A percentile compares a stretch with the other conserved stretches of the same genome.
Evolutionary conservation across 495 filamentous ascomycete species (phyloP).

Genomic region (Daldinia concentrica): DNA sequence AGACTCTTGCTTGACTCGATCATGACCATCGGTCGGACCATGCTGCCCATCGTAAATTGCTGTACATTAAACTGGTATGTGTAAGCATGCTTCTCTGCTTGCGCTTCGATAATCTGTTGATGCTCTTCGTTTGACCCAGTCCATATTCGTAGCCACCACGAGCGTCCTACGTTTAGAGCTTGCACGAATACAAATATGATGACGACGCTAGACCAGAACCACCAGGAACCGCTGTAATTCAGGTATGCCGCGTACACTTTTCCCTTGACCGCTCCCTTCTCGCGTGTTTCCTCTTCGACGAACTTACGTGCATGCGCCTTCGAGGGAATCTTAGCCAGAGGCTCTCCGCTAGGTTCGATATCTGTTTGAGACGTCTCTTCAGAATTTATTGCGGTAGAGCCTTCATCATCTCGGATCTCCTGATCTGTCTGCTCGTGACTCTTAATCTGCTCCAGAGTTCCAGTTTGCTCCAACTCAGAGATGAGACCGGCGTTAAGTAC

Average conservation of each 20-base stretch:
- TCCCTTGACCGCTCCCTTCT: constrained; percentile 70
- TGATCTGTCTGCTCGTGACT: constrained; percentile 59
- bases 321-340: constrained; percentile 55
- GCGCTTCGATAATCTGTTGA: constrained; percentile 26
- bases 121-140: constrained; percentile 58
- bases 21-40: constrained; percentile 32
- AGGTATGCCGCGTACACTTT: constrained; percentile 73
- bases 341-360: constrained; percentile 44
- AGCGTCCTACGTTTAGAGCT: constrained; percentile 55
- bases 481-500: constrained; percentile 68
- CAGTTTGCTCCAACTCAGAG: constrained; percentile 64
- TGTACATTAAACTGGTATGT: constrained; percentile 51
- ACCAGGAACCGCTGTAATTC: constrained; percentile 68
- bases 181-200: constrained; percentile 62
- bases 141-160: constrained; percentile 79
- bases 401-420: constrained; percentile 58
- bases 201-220: constrained; percentile 68
- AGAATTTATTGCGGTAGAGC: constrained; percentile 58
- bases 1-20: constrained; percentile 49
- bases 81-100: constrained; percentile 45
- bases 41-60: constrained; percentile 48
- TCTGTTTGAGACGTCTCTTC: constrained; percentile 45
- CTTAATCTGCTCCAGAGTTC: constrained; percentile 66
- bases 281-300: constrained; percentile 75
- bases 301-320: constrained; percentile 67